A percentile compares a stretch with the other conserved stretches of the same genome.
Evolutionary conservation across 495 filamentous ascomycete species (phyloP).

Genomic region (Cairneyella variabilis): DNA sequence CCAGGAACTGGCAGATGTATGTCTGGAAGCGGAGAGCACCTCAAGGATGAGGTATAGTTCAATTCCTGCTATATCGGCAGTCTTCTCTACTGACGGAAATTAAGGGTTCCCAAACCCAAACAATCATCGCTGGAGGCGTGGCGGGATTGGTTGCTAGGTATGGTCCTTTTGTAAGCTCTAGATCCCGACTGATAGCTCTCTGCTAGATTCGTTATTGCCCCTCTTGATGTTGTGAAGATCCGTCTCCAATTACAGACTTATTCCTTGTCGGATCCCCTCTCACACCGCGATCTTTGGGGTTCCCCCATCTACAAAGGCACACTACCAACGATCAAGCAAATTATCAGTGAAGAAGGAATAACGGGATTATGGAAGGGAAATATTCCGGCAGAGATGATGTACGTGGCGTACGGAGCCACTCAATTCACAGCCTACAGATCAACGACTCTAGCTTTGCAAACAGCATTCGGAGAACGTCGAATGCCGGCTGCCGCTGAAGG

Average conservation of each 20-base stretch:
- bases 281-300: constrained; percentile 37
- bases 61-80: neutral
- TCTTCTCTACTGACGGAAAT: constrained; percentile 1
- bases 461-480: constrained; percentile 25
- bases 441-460: constrained; percentile 56
- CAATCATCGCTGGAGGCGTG: constrained; percentile 77
- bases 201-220: constrained; percentile 78
- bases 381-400: constrained; percentile 88
- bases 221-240: constrained; percentile 94
- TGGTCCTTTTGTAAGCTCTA: neutral
- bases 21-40: constrained; percentile 68
- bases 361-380: constrained; percentile 97
- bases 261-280: constrained; percentile 62
- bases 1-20: constrained; percentile 49
- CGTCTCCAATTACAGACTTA: constrained; percentile 88
- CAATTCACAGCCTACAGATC: constrained; percentile 91
- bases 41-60: constrained; percentile 77
- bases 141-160: constrained; percentile 87
- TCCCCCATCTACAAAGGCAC: constrained; percentile 79
- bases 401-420: constrained; percentile 79
- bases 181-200: constrained; percentile 5
- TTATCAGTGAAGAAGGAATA: constrained; percentile 74
- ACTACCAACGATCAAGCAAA: constrained; percentile 67
- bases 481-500: constrained; percentile 50
- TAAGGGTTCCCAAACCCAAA: constrained; percentile 77